These are phyloP conservation scores for Pseudohyphozyma bogoriensis DNA, from an alignment of 768 basidiomycete species.

Conservation along the genomic window DNA sequence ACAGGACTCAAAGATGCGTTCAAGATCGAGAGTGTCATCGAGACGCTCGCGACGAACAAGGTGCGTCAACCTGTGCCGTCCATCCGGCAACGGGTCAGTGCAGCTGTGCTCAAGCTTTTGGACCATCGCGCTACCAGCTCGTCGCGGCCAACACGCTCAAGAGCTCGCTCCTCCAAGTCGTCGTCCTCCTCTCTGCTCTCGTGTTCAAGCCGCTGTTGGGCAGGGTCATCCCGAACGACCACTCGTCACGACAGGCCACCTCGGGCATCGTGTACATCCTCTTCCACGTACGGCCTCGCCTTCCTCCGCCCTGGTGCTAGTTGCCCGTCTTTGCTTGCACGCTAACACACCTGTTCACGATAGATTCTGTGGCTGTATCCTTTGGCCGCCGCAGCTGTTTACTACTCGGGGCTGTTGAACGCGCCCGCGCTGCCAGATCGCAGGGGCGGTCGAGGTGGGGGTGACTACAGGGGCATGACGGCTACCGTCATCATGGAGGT, in stretches of 20 bases:
- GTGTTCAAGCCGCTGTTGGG: slow-evolving; percentile 28
- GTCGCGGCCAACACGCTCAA: slow-evolving; percentile 26
- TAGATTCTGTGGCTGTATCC: slow-evolving; percentile 70
- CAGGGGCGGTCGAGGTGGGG: slow-evolving; percentile 1
- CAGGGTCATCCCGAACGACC: slow-evolving; percentile 7
- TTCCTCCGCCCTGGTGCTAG: too few relatives aligned
- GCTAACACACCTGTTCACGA: slow-evolving; percentile 41
- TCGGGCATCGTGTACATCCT: slow-evolving; percentile 22
- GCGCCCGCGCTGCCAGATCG: slow-evolving; percentile 17
- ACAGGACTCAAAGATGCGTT: slow-evolving; percentile 3
- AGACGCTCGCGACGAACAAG: slow-evolving; percentile 18
- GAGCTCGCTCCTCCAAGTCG: slow-evolving; percentile 25
- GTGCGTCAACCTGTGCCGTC: not conserved
- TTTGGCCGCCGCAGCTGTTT: slow-evolving; percentile 62
- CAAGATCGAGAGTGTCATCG: slow-evolving; percentile 6
- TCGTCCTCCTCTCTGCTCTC: slow-evolving; percentile 30
- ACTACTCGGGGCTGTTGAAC: slow-evolving; percentile 55
- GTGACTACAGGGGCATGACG: slow-evolving; percentile 4
- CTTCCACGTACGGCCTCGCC: slow-evolving; percentile 22
- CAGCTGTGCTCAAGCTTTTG: not conserved
- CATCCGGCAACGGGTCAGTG: too few relatives aligned
- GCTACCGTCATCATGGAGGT: slow-evolving; percentile 20
- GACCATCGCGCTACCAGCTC: slow-evolving; percentile 5
- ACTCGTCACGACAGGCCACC: slow-evolving; percentile 10
- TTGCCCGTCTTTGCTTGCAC: not conserved